These are phyloP conservation scores for Mucor velutinosus DNA, from an alignment of 371 early-diverging fungal genomes.

Conservation along the genomic window DNA sequence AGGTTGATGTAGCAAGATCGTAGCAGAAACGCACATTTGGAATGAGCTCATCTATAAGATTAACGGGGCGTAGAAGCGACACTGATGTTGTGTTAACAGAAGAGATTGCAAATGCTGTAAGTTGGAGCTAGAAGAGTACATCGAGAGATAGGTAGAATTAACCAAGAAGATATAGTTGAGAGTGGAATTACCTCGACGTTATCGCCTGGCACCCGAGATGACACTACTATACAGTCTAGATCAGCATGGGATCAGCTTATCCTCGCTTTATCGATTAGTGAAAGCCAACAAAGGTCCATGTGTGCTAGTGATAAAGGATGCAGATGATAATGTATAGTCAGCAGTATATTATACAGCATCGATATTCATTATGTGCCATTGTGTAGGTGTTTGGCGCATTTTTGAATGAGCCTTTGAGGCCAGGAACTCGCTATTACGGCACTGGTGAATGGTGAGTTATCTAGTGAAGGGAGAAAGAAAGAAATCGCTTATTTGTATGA, in stretches of 20 bases:
- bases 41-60: slow-evolving; percentile 18
- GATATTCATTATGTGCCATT: neutral
- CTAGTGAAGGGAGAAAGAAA: slow-evolving; percentile 2
- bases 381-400: slow-evolving; percentile 89
- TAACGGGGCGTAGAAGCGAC: slow-evolving; percentile 48
- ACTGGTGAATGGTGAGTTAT: slow-evolving; percentile 82
- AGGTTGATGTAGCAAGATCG: neutral
- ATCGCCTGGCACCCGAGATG: slow-evolving; percentile 70
- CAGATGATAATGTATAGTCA: slow-evolving; percentile 48
- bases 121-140: neutral
- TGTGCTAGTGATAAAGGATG: slow-evolving; percentile 73
- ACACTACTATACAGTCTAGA: slow-evolving; percentile 85
- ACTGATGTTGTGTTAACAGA: slow-evolving; percentile 56
- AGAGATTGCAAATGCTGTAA: slow-evolving; percentile 52
- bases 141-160: neutral
- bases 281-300: slow-evolving; percentile 67
- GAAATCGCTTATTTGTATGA: neutral
- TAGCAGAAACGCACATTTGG: neutral
- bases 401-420: slow-evolving; percentile 72
- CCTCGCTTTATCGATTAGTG: slow-evolving; percentile 72
- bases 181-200: slow-evolving; percentile 59
- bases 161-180: slow-evolving; percentile 27
- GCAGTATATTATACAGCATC: neutral
- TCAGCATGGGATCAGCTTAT: slow-evolving; percentile 89
- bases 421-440: slow-evolving; percentile 80